Evolutionary conservation across 2,329 filamentous ascomycete species (phyloP).

Genomic region (Xylaria sp.): DNA sequence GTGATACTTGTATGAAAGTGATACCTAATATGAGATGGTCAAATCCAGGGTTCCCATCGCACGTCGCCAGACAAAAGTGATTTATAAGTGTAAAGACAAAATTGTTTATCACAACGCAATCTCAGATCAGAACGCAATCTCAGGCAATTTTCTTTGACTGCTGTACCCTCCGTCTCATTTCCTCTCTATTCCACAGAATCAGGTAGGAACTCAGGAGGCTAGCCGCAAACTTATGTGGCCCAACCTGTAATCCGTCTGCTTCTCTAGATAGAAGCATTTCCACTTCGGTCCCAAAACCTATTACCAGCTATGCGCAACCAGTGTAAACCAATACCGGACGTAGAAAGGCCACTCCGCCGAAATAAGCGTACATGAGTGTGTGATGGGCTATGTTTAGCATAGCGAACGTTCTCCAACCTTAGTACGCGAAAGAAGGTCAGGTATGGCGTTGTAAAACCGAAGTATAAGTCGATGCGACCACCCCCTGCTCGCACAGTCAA

Average conservation of each 20-base stretch:
- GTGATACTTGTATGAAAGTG: background rate
- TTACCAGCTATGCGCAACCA: background rate
- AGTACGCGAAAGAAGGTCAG: constrained; percentile 18
- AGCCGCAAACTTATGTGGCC: constrained; percentile 9
- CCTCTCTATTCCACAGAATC: background rate
- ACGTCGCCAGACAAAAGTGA: too few species aligned
- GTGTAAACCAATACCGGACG: constrained; percentile 8
- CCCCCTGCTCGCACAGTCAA: constrained; percentile 5
- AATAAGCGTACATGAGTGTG: constrained; percentile 15
- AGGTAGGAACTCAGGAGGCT: background rate
- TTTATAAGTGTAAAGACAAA: too few species aligned
- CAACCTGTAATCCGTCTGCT: background rate
- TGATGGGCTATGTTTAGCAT: constrained; percentile 11
- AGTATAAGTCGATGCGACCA: constrained; percentile 5
- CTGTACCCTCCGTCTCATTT: background rate
- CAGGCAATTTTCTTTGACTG: background rate
- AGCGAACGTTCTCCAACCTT: constrained; percentile 10
- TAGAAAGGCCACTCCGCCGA: background rate
- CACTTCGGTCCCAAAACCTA: background rate
- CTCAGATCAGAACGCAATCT: background rate
- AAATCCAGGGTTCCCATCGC: background rate
- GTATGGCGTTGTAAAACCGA: constrained; percentile 15
- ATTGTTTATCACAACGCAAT: background rate
- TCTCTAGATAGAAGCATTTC: background rate
- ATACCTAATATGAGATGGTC: background rate